Evolutionary conservation across 1,284 basidiomycete genomes (phyloP).

Genomic region (Cerrena zonata): DNA sequence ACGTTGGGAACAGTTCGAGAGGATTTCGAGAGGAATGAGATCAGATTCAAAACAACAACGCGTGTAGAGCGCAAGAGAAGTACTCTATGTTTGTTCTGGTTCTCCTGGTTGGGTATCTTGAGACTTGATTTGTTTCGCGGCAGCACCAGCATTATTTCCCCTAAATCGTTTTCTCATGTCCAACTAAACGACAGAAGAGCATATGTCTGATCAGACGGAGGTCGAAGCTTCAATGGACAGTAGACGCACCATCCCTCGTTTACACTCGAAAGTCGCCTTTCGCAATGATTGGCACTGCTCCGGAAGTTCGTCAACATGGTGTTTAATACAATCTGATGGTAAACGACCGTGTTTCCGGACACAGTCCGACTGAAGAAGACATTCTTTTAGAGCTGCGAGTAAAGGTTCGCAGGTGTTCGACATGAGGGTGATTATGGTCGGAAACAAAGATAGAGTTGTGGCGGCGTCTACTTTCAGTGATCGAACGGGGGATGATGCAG

Average conservation of each 20-base stretch:
- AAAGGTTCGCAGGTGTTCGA: slow-evolving; percentile 74
- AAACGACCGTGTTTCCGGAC: slow-evolving; percentile 67
- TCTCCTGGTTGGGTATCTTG: not conserved
- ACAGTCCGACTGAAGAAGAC: slow-evolving; percentile 76
- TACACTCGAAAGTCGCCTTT: slow-evolving; percentile 80
- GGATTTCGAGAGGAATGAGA: too few relatives aligned
- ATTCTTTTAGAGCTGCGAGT: slow-evolving; percentile 70
- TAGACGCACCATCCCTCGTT: slow-evolving; percentile 73
- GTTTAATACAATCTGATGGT: slow-evolving; percentile 73
- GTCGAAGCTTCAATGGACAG: too few relatives aligned
- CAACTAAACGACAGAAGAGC: slow-evolving; percentile 38
- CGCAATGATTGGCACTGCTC: slow-evolving; percentile 70
- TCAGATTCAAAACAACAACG: not conserved
- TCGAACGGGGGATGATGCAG: not conserved
- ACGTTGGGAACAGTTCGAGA: not conserved
- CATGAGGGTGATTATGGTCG: slow-evolving; percentile 44
- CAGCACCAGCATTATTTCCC: slow-evolving; percentile 56
- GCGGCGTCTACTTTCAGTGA: not conserved
- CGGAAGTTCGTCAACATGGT: slow-evolving; percentile 69
- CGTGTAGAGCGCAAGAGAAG: not conserved
- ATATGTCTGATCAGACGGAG: too few relatives aligned
- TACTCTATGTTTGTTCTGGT: not conserved
- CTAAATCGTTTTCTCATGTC: slow-evolving; percentile 81
- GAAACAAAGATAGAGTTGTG: not conserved
- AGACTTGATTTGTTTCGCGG: slow-evolving; percentile 10